Conservation (phyloP, 2,329 filamentous ascomycete species). For the Fusarium odoratissimum region DNA sequence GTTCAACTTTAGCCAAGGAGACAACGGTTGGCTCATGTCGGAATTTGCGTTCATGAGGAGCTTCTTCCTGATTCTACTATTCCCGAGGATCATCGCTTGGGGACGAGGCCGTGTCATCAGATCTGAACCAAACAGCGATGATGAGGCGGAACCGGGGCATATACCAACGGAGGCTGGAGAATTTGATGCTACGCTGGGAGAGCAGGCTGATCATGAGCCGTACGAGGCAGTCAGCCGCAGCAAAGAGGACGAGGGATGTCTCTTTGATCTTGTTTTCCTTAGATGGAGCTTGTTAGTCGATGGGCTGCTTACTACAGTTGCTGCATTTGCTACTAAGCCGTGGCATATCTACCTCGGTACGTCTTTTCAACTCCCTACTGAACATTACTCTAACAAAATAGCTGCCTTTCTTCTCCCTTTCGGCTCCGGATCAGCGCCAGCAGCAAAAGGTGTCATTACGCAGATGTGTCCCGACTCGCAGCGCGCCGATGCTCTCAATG, state of each 20-base stretch:
- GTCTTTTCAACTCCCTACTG: fast-evolving
- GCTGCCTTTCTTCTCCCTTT: conserved; percentile 74
- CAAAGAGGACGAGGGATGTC: conserved; percentile 60
- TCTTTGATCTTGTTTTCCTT: conserved; percentile 76
- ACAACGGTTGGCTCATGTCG: conserved; percentile 69
- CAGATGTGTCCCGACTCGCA: conserved; percentile 73
- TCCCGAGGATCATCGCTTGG: conserved; percentile 63
- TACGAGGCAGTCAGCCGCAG: conserved; percentile 43
- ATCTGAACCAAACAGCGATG: background rate
- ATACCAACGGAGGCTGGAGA: conserved; percentile 54
- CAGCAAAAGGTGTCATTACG: conserved; percentile 78
- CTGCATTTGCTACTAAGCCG: conserved; percentile 69
- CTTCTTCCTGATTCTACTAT: conserved; percentile 65
- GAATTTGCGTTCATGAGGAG: conserved; percentile 66
- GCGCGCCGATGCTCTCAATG: conserved; percentile 74
- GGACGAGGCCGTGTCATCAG: conserved; percentile 49
- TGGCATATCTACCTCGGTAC: conserved; percentile 76
- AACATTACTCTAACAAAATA: conserved; percentile 10
- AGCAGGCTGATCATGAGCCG: conserved; percentile 60
- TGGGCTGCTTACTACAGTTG: conserved; percentile 70
- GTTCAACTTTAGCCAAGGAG: conserved; percentile 65
- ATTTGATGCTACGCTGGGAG: conserved; percentile 55
- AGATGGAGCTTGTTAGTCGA: conserved; percentile 74
- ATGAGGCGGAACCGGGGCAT: conserved; percentile 13
- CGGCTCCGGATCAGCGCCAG: conserved; percentile 75